Conservation (phyloP, 169 alveolate genomes). For the Eimeria zaria region DNA sequence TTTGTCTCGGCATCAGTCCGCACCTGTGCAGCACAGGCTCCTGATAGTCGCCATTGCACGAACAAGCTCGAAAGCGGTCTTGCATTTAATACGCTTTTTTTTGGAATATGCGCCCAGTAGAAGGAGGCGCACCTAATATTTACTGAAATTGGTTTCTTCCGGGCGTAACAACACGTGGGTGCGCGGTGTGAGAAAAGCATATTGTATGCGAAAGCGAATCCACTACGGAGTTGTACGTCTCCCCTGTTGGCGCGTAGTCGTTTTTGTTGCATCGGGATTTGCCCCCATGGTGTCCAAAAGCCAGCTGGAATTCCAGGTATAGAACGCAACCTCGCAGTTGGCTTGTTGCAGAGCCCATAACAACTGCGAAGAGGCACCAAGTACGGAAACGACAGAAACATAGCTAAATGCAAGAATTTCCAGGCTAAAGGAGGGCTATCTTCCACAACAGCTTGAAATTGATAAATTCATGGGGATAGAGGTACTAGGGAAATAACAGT, state of each 20-base stretch:
- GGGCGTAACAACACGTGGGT: neutral
- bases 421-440: neutral
- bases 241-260: neutral
- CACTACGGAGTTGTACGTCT: neutral
- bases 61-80: neutral
- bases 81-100: neutral
- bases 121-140: neutral
- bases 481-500: neutral
- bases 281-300: neutral
- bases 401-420: neutral
- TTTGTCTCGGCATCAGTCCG: neutral
- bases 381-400: neutral
- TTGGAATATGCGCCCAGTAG: neutral
- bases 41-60: neutral
- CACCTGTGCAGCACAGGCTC: neutral
- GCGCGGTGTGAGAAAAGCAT: neutral
- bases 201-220: neutral
- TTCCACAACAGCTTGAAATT: neutral
- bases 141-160: neutral
- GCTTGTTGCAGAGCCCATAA: neutral
- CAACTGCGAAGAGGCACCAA: neutral
- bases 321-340: neutral
- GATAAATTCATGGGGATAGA: neutral
- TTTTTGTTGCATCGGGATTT: no score
- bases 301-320: neutral